These are phyloP conservation scores for Trametes cubensis DNA, from an alignment of 768 basidiomycete genomes.

Conservation along the genomic window DNA sequence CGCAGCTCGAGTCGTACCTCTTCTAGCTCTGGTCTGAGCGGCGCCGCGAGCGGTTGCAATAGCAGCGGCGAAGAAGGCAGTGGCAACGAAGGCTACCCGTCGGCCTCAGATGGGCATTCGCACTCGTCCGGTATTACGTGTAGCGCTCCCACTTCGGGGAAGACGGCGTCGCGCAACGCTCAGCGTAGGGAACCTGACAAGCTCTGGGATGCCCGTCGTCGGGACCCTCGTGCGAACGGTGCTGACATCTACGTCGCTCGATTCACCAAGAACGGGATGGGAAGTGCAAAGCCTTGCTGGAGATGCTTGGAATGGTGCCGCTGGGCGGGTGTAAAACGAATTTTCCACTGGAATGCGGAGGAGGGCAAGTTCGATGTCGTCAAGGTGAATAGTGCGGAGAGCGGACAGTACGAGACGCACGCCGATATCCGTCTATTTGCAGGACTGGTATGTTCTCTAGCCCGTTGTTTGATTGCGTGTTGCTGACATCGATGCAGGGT, in stretches of 20 bases:
- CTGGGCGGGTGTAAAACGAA: constrained; percentile 59
- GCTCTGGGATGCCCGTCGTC: constrained; percentile 39
- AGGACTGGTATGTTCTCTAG: constrained; percentile 44
- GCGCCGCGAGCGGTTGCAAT: background rate
- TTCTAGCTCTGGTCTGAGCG: background rate
- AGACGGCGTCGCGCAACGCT: constrained; percentile 4
- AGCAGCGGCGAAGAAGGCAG: constrained; percentile 13
- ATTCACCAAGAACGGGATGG: constrained; percentile 51
- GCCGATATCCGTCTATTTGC: constrained; percentile 46
- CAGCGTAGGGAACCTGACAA: constrained; percentile 26
- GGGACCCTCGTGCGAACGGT: constrained; percentile 49
- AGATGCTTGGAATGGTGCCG: constrained; percentile 58
- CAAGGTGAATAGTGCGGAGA: constrained; percentile 46
- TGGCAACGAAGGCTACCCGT: constrained; percentile 12
- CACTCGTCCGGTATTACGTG: background rate
- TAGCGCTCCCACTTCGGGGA: background rate
- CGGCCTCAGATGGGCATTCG: background rate
- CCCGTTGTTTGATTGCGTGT: constrained; percentile 13
- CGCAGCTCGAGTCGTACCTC: constrained; percentile 9
- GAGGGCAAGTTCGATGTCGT: constrained; percentile 43
- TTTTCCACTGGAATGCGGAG: constrained; percentile 53
- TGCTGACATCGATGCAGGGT: constrained; percentile 17
- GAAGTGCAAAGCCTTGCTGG: constrained; percentile 57
- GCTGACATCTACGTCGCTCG: constrained; percentile 59
- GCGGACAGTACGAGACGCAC: constrained; percentile 49